These are phyloP conservation scores for Dactylorhiza incarnata DNA, from an alignment of 106 monocot genomes.

Conservation along the genomic window DNA sequence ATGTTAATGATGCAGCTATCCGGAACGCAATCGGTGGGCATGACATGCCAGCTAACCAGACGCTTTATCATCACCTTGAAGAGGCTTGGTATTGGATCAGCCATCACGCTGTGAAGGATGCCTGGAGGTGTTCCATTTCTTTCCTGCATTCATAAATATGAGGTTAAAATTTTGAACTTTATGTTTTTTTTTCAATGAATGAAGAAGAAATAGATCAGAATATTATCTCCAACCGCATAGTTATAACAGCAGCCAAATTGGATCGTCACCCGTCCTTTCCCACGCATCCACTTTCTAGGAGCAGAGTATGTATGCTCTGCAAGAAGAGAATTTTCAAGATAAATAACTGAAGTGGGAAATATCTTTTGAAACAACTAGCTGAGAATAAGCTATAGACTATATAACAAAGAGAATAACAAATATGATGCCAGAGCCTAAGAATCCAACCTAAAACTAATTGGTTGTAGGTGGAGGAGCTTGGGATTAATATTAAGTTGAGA, in stretches of 20 bases:
- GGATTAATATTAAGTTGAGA: too few relatives aligned
- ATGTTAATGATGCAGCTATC: conserved; percentile 92
- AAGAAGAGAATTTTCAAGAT: background rate
- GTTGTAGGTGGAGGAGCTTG: too few relatives aligned
- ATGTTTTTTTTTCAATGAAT: background rate
- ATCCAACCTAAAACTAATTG: too few relatives aligned
- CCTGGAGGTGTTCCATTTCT: conserved; percentile 79
- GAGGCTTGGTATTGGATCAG: conserved; percentile 64
- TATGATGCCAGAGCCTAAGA: background rate
- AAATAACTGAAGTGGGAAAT: background rate
- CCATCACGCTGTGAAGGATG: conserved; percentile 33
- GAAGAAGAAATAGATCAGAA: background rate
- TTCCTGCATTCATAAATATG: conserved; percentile 33
- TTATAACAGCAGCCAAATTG: conserved; percentile 35
- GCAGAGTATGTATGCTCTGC: conserved; percentile 22
- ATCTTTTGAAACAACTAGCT: too few relatives aligned
- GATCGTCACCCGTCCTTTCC: conserved; percentile 26
- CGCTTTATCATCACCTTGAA: conserved; percentile 79
- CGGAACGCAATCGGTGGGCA: conserved; percentile 62
- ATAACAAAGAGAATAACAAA: background rate
- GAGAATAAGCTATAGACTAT: background rate
- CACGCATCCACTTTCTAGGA: conserved; percentile 22
- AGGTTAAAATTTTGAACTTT: background rate
- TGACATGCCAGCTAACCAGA: conserved; percentile 67
- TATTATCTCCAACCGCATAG: conserved; percentile 15